Evolutionary conservation across 169 alveolate species (phyloP), one percentile per base, ranked within the genome.

Genomic region (Cryptosporidium felis): DNA sequence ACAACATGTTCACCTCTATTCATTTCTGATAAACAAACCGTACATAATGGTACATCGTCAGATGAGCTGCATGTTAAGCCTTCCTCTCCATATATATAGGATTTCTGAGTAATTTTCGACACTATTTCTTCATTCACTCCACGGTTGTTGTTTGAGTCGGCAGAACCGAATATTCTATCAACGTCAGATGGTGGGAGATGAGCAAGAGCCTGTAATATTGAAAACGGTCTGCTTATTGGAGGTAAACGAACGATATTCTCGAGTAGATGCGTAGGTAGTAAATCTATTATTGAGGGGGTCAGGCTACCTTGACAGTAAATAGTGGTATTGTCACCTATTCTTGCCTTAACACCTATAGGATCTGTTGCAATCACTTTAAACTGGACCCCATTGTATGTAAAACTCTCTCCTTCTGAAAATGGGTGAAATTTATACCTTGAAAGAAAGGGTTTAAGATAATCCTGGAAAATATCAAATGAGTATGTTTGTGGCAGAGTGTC

Each of bases 401-500:
- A 89, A 8, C 91, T 89, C 38, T 89, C 92, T 53, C 89, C 82
- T 42, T 82, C 81, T 8, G 90, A 89, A 74, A 81, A 89, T n/a
- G 88, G 80, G 36, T 63, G 81, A 60, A 89, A 80, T 40, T 88
- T 82, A 79, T 89, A 81, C 45, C 91, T 81, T n/a, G 89, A 89
- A 12, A 89, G 51, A 59, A 82, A 89, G 2, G 92, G 92, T 34
- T 82, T 89, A 8, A 89, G 66, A 45, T 89, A 89, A 38, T 89
- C 92, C 46, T 67, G 80, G 45, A 89, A 89, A 5, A 89, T 45
- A 21, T 89, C 88, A 53, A 80, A 89, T 28, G 89, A 82, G 30
- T 89, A 89, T 18, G 92, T 89, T 10, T 89, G 89, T 45, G 92
- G 92, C 30, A 89, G 32, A 4, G 92, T 89, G 32, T 89, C 92